A percentile compares a stretch with the other conserved stretches of the same genome.
Evolutionary conservation across 2,329 filamentous ascomycete species (phyloP).

Genomic region (Cordyceps militaris): DNA sequence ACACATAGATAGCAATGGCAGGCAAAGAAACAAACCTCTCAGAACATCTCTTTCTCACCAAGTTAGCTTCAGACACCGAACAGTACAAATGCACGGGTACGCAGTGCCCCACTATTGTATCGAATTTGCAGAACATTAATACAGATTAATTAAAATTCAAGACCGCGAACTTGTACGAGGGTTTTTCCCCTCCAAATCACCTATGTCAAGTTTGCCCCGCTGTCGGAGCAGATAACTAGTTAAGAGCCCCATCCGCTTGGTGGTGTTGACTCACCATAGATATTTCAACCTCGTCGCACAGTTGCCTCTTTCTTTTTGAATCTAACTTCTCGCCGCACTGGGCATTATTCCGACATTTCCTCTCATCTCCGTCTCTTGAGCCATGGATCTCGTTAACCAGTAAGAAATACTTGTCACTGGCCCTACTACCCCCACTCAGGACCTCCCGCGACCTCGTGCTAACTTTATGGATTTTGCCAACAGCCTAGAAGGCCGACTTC

Average conservation of each 20-base stretch:
- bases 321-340: neutral
- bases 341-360: neutral
- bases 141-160: no score
- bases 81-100: no score
- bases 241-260: neutral
- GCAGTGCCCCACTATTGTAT: no score
- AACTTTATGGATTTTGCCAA: neutral
- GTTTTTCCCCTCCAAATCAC: neutral
- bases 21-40: no score
- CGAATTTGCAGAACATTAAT: no score
- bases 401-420: conserved; percentile 27
- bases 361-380: neutral
- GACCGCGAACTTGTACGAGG: no score
- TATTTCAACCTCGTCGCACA: neutral
- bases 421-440: neutral
- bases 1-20: no score
- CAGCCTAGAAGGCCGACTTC: conserved; percentile 11
- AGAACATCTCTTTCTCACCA: no score
- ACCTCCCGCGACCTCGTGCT: neutral
- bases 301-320: neutral
- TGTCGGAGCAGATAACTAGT: conserved; percentile 5
- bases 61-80: no score
- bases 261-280: neutral
- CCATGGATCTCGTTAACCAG: conserved; percentile 58
- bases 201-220: conserved; percentile 6